Conservation (phyloP, 2,329 filamentous ascomycete genomes). For the Juglanconis oblonga region DNA sequence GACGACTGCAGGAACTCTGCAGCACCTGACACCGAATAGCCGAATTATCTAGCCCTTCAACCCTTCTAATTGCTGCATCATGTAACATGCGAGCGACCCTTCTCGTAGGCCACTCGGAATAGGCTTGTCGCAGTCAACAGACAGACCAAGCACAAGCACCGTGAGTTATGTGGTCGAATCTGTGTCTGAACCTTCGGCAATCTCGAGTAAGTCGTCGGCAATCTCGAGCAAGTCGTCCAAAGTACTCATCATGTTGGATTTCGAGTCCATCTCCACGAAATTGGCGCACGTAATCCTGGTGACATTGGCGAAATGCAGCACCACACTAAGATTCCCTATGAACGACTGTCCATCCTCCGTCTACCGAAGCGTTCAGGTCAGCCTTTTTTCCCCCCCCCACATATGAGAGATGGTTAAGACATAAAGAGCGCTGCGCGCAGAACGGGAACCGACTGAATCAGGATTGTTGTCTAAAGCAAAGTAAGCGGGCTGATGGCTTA, state of each 20-base stretch:
- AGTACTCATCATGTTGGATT: neutral
- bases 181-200: neutral
- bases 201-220: neutral
- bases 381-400: neutral
- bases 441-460: too few relatives aligned
- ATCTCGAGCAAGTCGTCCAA: neutral
- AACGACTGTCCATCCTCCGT: conserved; percentile 48
- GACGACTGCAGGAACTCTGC: neutral
- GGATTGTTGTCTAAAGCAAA: too few relatives aligned
- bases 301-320: conserved; percentile 62
- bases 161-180: neutral
- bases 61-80: too few relatives aligned
- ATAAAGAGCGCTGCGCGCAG: neutral
- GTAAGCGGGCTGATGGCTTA: conserved; percentile 19
- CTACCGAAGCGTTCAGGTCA: conserved; percentile 16
- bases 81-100: too few relatives aligned
- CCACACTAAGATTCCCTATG: conserved; percentile 63
- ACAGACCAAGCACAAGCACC: too few relatives aligned
- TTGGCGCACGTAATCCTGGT: conserved; percentile 64
- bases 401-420: neutral
- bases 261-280: conserved; percentile 37
- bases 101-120: too few relatives aligned
- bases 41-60: neutral
- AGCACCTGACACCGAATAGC: neutral
- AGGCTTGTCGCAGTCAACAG: too few relatives aligned